A percentile compares a stretch with the other conserved stretches of the same genome.
phyloP scores from a whole-genome alignment of 2,329 filamentous ascomycete species.

The Shiraia bambusicola region DNA sequence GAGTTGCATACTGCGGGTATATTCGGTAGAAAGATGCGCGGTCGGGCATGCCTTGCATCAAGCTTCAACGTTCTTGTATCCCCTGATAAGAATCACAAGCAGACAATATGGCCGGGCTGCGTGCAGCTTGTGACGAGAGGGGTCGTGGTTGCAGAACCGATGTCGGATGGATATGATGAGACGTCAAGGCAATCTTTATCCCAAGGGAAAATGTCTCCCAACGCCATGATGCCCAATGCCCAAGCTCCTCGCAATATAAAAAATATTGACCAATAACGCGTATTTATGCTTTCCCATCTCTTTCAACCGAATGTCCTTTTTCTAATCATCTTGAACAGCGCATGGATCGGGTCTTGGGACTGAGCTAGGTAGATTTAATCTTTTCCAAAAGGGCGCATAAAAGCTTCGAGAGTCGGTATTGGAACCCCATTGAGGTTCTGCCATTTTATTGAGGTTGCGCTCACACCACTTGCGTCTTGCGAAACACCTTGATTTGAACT shows the following conservation, averaged over 20 bases:
- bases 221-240: slow-evolving; percentile 9
- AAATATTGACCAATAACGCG: slow-evolving; percentile 1
- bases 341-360: too few species aligned
- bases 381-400: slow-evolving; percentile 18
- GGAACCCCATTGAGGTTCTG: slow-evolving; percentile 32
- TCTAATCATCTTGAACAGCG: background rate
- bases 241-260: slow-evolving; percentile 2
- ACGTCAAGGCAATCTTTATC: background rate
- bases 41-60: too few species aligned
- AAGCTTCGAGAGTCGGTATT: slow-evolving; percentile 25
- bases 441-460: slow-evolving; percentile 23
- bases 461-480: slow-evolving; percentile 4
- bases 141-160: background rate
- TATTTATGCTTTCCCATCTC: background rate
- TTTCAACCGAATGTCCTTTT: background rate
- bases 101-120: too few species aligned
- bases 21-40: too few species aligned
- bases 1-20: too few species aligned
- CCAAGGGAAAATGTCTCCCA: slow-evolving; percentile 1
- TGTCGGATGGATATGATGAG: background rate
- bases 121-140: too few species aligned
- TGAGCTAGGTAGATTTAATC: slow-evolving; percentile 3
- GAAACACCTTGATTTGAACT: slow-evolving; percentile 2
- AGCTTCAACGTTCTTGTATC: too few species aligned
- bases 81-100: too few species aligned